Conservation (phyloP, 1,139 yeast genomes). For the Pichia sp. region DNA sequence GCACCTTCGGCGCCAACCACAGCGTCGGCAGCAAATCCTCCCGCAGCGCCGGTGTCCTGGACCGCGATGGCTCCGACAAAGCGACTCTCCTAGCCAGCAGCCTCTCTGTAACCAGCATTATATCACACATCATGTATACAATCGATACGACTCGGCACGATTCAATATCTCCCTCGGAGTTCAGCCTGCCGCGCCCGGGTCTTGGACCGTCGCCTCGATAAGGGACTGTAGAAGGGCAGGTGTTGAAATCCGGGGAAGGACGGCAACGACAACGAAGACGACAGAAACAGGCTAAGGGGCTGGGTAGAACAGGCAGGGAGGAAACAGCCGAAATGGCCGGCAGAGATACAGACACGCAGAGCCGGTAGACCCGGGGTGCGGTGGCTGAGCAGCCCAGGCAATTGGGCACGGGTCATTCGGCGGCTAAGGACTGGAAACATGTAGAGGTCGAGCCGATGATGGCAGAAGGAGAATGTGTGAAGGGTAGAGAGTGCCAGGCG, state of each 20-base stretch:
- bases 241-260: not conserved
- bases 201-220: not conserved
- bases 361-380: no score
- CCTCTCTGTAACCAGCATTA: not conserved
- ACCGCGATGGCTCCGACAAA: slow-evolving; percentile 17
- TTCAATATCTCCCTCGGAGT: not conserved
- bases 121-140: not conserved
- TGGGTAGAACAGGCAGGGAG: no score
- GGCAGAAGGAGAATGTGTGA: no score
- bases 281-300: no score
- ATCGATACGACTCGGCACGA: not conserved
- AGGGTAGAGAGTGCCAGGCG: no score
- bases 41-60: slow-evolving; percentile 10
- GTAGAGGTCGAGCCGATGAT: no score
- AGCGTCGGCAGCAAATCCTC: not conserved
- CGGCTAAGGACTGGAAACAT: no score
- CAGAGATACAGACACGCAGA: no score
- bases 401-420: no score
- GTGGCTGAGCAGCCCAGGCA: no score
- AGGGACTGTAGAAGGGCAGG: not conserved
- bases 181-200: not conserved
- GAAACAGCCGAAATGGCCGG: no score
- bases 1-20: not conserved
- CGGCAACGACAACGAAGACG: no score
- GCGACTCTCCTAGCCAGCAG: not conserved